phyloP scores from a whole-genome alignment of 1,284 basidiomycete genomes.

The Tylopilus orsonianus region DNA sequence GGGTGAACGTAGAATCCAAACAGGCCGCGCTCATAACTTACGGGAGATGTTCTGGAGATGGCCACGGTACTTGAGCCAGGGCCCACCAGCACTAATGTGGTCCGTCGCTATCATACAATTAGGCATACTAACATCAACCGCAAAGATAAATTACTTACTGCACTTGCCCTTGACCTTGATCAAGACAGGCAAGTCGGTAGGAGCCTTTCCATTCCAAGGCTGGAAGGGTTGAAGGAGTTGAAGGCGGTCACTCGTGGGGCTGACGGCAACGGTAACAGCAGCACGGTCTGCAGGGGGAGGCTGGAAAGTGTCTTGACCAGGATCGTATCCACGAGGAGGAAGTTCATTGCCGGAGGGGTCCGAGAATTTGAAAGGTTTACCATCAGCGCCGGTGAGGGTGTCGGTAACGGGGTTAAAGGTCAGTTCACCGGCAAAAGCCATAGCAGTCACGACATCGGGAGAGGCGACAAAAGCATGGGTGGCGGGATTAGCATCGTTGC shows the following conservation, averaged over 20 bases:
- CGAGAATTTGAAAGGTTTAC: slow-evolving; percentile 97
- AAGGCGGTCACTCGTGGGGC: slow-evolving; percentile 90
- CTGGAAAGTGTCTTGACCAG: slow-evolving; percentile 97
- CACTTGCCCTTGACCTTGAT: slow-evolving; percentile 99
- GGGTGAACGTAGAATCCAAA: slow-evolving; percentile 1
- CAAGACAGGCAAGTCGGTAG: slow-evolving; percentile 85
- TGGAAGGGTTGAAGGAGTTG: slow-evolving; percentile 92
- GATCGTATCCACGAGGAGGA: slow-evolving; percentile 92
- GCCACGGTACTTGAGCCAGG: slow-evolving; percentile 99
- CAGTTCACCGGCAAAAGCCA: slow-evolving; percentile 92
- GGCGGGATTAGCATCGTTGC: slow-evolving; percentile 99
- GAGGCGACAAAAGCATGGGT: slow-evolving; percentile 99
- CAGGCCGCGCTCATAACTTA: slow-evolving; percentile 35
- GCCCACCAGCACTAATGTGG: slow-evolving; percentile 94
- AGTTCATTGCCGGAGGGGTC: slow-evolving; percentile 90
- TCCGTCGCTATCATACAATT: slow-evolving; percentile 58
- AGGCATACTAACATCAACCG: not conserved
- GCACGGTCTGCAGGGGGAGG: slow-evolving; percentile 87
- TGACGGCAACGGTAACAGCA: slow-evolving; percentile 83
- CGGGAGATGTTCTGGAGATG: slow-evolving; percentile 98
- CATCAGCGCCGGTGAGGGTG: slow-evolving; percentile 84
- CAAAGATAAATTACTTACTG: slow-evolving; percentile 51
- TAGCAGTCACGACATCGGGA: slow-evolving; percentile 96
- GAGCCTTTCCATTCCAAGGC: slow-evolving; percentile 93
- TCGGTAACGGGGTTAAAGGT: slow-evolving; percentile 98